Percentiles rank a stretch among this genome's conserved stretches.
phyloP scores from a whole-genome alignment of 208 protist genomes.

The Trypanosomatidae sp. region DNA sequence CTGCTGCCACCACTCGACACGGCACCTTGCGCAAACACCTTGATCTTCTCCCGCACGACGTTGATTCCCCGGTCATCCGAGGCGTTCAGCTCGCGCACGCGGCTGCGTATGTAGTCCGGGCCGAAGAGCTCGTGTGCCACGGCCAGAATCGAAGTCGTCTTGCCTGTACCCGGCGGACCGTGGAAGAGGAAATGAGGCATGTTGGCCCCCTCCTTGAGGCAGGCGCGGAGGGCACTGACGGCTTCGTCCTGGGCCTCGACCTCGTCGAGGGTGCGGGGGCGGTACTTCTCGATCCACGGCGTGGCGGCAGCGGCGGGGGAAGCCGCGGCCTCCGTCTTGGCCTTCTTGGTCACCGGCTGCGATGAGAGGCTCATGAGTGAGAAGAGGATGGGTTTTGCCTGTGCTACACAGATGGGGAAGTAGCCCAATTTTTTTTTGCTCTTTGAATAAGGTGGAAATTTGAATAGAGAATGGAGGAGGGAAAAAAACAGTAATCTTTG shows the following conservation, averaged over 20 bases:
- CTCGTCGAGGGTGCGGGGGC: constrained; percentile 93
- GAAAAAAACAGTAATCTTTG: no score
- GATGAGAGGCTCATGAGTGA: constrained; percentile 5
- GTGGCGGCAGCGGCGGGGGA: constrained; percentile 13
- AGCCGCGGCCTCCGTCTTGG: constrained; percentile 20
- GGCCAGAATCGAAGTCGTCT: constrained; percentile 99
- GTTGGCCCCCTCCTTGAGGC: constrained; percentile 83
- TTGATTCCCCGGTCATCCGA: constrained; percentile 99
- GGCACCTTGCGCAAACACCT: constrained; percentile 96
- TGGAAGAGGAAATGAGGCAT: constrained; percentile 99
- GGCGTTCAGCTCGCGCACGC: constrained; percentile 99
- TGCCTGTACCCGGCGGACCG: constrained; percentile 98
- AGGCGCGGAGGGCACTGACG: constrained; percentile 88
- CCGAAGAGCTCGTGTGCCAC: constrained; percentile 98
- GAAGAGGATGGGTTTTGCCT: no score
- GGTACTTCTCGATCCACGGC: constrained; percentile 94
- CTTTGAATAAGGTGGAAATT: no score
- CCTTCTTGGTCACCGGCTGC: constrained; percentile 27
- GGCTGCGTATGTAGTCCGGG: constrained; percentile 75
- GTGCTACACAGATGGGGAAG: no score
- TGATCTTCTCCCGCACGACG: constrained; percentile 98
- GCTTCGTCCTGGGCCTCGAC: constrained; percentile 97
- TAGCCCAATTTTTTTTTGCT: no score
- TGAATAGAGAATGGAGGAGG: no score
- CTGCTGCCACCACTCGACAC: constrained; percentile 58